Evolutionary conservation across 139 green algal species (phyloP).

Genomic region (Coccomyxa sp.): DNA sequence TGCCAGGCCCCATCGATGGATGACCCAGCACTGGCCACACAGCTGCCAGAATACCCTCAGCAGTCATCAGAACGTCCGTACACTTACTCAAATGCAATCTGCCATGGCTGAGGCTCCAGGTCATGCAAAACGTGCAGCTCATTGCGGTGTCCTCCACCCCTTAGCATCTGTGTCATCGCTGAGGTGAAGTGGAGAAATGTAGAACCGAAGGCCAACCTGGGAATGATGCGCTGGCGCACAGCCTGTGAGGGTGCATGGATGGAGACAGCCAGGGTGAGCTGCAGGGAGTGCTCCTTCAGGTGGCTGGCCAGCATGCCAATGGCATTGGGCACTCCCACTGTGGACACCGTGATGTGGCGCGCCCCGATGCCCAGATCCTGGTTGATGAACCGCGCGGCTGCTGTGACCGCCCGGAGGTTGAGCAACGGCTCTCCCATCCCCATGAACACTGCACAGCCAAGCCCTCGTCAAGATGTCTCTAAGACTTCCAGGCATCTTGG

Average conservation of each 20-base stretch:
- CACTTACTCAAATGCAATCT: too few relatives aligned
- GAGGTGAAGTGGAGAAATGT: too few relatives aligned
- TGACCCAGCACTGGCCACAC: too few relatives aligned
- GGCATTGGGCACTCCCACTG: slow-evolving; percentile 85
- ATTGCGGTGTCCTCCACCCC: too few relatives aligned
- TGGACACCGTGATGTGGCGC: slow-evolving; percentile 93
- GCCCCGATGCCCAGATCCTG: slow-evolving; percentile 80
- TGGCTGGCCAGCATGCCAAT: slow-evolving; percentile 30
- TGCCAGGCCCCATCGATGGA: too few relatives aligned
- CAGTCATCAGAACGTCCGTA: too few relatives aligned
- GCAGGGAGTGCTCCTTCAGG: slow-evolving; percentile 28
- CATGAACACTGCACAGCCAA: slow-evolving; percentile 84
- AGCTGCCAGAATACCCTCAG: too few relatives aligned
- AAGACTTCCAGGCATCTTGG: too few relatives aligned
- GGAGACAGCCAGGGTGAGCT: slow-evolving; percentile 74
- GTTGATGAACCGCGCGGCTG: slow-evolving; percentile 70
- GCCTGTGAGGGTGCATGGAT: slow-evolving; percentile 70
- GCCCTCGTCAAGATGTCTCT: background rate
- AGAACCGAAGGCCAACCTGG: slow-evolving; percentile 27
- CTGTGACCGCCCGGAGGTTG: slow-evolving; percentile 79
- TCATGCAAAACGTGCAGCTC: too few relatives aligned
- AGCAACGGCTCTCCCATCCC: slow-evolving; percentile 95
- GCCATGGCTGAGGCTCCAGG: too few relatives aligned
- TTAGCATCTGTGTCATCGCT: too few relatives aligned
- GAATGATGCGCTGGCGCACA: slow-evolving; percentile 65